Evolutionary conservation across 2,329 filamentous ascomycete species (phyloP), one percentile per base, ranked within the genome.

Genomic region (Tolypocladium ovalisporum): DNA sequence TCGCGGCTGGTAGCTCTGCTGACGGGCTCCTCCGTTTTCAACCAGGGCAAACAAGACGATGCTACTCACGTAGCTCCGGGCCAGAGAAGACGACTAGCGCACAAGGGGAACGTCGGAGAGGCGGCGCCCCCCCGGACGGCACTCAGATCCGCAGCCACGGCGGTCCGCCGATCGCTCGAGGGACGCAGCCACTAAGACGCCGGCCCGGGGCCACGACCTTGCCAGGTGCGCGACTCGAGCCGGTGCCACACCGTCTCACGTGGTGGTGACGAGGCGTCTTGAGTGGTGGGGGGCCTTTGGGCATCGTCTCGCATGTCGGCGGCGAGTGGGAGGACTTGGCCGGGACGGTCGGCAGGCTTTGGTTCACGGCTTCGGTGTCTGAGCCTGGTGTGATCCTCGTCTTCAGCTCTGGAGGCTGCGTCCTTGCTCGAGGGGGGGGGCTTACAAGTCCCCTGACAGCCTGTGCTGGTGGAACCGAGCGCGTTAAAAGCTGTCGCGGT

Each of bases 151-250:
- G 36, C 36, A 24, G 22, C 19, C 22, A 19, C 24, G 7, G n/a
- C 29, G 44, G 55, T 37, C 17, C 52, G 44, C 35, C 27, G 56
- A 54, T 52, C 56, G 7, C 22, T 53, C 42, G n/a, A 39, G 39
- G 42, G 37, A 27, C 42, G n/a, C 24, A 29, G 44, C 55, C 55
- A 54, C 55, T 37, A 49, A 52, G 55, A 52, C 44, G 55, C 52
- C 44, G 24, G 24, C 1, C 44, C 13, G 2, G 17, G 44, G 24
- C 44, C 44, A 47, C 44, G 44, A 47, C 57, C 55, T 59, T 59
- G 52, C 57, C 53, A 57, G 57, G 55, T 39, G 55, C 57, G 51
- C 54, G 54, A 56, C 57, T n/a, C 24, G n/a, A 19, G n/a, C 54
- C 54, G n/a, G 54, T 37, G 29, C 54, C 54, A 44, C 29, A 37